Conservation (phyloP, 257 asterid genomes). For the Rubia yunnanensis region DNA sequence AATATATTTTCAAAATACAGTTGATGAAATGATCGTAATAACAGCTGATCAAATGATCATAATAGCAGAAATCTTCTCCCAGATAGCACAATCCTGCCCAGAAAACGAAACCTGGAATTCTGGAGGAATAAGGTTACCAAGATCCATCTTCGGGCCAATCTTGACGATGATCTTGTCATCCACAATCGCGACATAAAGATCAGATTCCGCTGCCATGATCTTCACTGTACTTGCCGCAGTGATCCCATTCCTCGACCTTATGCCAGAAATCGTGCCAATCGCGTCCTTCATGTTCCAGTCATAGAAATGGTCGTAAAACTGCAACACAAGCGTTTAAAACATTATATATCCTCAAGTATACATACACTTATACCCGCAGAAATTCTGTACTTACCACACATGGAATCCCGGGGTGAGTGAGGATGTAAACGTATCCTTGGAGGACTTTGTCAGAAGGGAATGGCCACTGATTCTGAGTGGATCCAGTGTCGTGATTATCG, state of each 20-base stretch:
- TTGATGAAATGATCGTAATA: no score
- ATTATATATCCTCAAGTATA: no score
- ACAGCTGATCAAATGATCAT: no score
- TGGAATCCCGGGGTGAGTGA: conserved; percentile 82
- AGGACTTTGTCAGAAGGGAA: conserved; percentile 67
- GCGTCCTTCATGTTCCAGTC: conserved; percentile 67
- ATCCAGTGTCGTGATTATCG: conserved; percentile 83
- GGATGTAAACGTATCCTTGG: conserved; percentile 80
- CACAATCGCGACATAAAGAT: conserved; percentile 61
- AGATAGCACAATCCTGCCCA: conserved; percentile 55
- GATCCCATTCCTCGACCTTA: conserved; percentile 54
- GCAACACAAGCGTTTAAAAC: no score
- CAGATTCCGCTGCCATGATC: conserved; percentile 66
- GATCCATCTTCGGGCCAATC: conserved; percentile 55
- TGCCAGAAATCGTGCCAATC: conserved; percentile 31
- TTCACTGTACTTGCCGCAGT: conserved; percentile 43
- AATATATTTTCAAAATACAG: no score
- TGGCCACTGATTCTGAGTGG: conserved; percentile 62
- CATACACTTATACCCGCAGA: no score
- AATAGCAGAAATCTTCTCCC: no score
- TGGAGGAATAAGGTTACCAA: conserved; percentile 53
- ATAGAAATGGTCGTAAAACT: conserved; percentile 76
- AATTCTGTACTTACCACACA: conserved; percentile 54
- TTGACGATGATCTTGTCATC: conserved; percentile 52
- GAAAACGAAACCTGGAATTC: conserved; percentile 35